Conservation (phyloP, 352 stramenopile species). For the Plasmopara muralis region DNA sequence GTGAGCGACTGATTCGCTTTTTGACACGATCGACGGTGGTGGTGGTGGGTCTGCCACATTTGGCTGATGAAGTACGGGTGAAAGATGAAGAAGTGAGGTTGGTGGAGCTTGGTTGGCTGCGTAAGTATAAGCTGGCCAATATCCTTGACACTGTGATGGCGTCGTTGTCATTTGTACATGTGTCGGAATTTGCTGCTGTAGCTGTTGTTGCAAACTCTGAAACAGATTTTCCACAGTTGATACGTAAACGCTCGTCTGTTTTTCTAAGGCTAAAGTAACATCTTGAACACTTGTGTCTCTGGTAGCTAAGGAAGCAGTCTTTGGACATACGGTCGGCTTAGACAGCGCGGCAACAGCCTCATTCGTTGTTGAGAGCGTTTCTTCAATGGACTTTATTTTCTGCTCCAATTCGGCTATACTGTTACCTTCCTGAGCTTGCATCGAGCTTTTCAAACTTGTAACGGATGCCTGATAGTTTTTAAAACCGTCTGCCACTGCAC, state of each 20-base stretch:
- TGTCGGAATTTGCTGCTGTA: conserved; percentile 35
- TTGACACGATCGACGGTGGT: not conserved
- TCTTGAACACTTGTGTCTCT: conserved; percentile 9
- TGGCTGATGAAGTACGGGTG: conserved; percentile 4
- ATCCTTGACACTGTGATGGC: conserved; percentile 20
- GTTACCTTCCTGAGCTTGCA: conserved; percentile 9
- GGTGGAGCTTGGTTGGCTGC: conserved; percentile 8
- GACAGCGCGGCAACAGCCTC: conserved; percentile 7
- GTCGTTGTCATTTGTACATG: conserved; percentile 20
- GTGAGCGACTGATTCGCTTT: not conserved
- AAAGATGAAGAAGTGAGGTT: conserved; percentile 12
- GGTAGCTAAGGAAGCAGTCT: conserved; percentile 3
- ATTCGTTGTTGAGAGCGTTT: conserved; percentile 20
- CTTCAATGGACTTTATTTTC: conserved; percentile 24
- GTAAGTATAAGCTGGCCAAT: conserved; percentile 23
- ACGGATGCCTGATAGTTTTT: conserved; percentile 16
- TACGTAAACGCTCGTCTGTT: conserved; percentile 30
- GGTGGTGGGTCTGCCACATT: not conserved
- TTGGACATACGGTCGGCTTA: conserved; percentile 11
- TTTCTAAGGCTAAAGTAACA: conserved; percentile 21
- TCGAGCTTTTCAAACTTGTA: conserved; percentile 6
- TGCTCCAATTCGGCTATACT: conserved; percentile 13
- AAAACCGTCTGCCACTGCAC: conserved; percentile 2
- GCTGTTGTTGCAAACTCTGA: conserved; percentile 60
- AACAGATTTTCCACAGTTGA: conserved; percentile 47